Evolutionary conservation across 768 basidiomycete genomes (phyloP).

Genomic region (Lactarius tabidus): DNA sequence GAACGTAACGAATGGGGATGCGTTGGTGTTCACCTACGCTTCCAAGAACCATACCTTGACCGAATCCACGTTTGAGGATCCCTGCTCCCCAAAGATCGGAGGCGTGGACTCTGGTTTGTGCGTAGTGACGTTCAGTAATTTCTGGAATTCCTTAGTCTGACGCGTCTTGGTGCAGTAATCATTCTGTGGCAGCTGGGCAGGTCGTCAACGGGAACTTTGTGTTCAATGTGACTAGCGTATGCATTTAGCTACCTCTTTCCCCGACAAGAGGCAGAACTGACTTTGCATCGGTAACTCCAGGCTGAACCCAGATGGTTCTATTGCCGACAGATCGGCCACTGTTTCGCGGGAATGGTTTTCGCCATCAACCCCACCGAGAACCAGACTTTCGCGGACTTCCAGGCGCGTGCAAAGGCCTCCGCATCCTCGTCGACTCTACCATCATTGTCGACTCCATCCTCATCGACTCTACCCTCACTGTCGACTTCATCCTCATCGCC

Average conservation of each 20-base stretch:
- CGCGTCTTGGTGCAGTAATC: constrained; percentile 24
- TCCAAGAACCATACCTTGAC: constrained; percentile 33
- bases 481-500: constrained; percentile 31
- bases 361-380: constrained; percentile 33
- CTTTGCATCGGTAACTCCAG: not conserved
- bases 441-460: not conserved
- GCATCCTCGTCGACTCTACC: too few species aligned
- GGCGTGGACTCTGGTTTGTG: constrained; percentile 34
- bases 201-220: constrained; percentile 25
- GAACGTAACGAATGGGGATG: constrained; percentile 26
- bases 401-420: not conserved
- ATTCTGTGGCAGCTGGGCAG: constrained; percentile 25
- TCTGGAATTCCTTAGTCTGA: not conserved
- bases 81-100: constrained; percentile 28
- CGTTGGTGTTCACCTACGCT: constrained; percentile 29
- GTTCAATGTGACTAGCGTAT: constrained; percentile 30
- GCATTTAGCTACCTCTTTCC: not conserved
- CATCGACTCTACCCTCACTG: too few species aligned
- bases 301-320: constrained; percentile 29
- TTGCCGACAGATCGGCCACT: constrained; percentile 29
- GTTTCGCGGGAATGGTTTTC: constrained; percentile 32
- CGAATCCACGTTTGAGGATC: constrained; percentile 31
- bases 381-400: too few species aligned
- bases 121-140: not conserved
- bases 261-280: not conserved